Evolutionary conservation across 192 early-diverging fungal species (phyloP), one percentile per base, ranked within the genome.

Genomic region (Coemansia sp.): DNA sequence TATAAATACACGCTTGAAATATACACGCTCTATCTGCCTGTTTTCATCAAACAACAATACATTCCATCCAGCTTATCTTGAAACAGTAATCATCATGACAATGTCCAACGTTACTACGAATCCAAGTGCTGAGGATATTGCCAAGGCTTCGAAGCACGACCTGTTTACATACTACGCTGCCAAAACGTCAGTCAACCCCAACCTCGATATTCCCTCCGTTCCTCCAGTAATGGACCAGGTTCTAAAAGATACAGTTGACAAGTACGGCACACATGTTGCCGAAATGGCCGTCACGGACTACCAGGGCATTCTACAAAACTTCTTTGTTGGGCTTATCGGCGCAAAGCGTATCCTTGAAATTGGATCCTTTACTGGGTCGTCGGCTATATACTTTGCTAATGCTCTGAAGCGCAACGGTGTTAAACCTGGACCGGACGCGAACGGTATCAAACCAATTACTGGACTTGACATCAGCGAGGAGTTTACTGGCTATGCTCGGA

Each of bases 361-460:
- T 43, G 90, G 90, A 1, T 76, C 78, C 10, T 89, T 88, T 53
- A 86, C 84, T 24, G 90, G 90, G 2, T 80, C 71, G 24, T 83
- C 83, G 11, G 71, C 86, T 1, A 73, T 87, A 17, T 85, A 80
- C 46, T 84, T 91, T 69, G 87, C 88, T 18, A 84, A 83, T 42
- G 88, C 78, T 1, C 71, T 88, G 58, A 65, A 67, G 63, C 64
- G 67, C 47, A 73, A 77, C 40, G 66, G 73, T 3, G 61, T 68
- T 21, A 53, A 64, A 22, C 55, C 56, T n/a, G 53, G 55, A 2
- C 48, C 55, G 3, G 60, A 64, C 37, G 45, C 51, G 13, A 34
- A 43, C 11, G 61, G 62, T 0, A 61, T 55, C 15, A 62, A 59
- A 42, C 73, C 54, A 0, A 41, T 91, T 11, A 56, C 81, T 5